Percentiles rank a stretch among this genome's conserved stretches.
Conservation (phyloP, 2,329 filamentous ascomycete species). For the Emmonsiellopsis sp. region DNA sequence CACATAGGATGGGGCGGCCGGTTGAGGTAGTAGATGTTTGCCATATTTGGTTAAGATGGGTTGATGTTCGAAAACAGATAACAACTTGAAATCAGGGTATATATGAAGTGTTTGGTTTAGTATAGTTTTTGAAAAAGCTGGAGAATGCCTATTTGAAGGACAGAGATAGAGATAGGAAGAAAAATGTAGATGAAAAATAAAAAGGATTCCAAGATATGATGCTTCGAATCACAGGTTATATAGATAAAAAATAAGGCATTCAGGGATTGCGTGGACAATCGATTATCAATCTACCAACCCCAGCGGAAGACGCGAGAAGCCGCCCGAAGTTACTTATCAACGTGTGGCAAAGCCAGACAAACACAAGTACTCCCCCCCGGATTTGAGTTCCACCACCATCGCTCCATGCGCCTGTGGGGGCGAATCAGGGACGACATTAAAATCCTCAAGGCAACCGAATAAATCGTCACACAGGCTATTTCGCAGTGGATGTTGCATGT, state of each 20-base stretch:
- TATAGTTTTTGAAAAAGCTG: too few species aligned
- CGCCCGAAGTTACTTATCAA: not conserved
- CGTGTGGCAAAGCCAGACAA: not conserved
- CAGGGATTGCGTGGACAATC: not conserved
- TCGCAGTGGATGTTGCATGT: not conserved
- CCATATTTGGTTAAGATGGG: slow-evolving; percentile 31
- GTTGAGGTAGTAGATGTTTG: slow-evolving; percentile 45
- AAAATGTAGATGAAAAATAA: not conserved
- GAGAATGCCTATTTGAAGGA: not conserved
- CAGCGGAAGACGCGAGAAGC: not conserved
- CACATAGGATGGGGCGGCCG: slow-evolving; percentile 40
- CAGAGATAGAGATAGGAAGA: not conserved
- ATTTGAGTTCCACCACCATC: not conserved
- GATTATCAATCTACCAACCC: not conserved
- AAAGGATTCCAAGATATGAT: not conserved
- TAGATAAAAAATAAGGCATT: not conserved
- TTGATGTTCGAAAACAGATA: not conserved
- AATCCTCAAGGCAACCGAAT: not conserved
- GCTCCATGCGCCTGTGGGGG: not conserved
- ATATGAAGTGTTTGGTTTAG: not conserved
- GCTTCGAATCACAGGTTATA: not conserved
- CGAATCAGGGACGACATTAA: not conserved
- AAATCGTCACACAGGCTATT: not conserved
- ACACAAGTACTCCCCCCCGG: not conserved
- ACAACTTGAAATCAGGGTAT: not conserved